Evolutionary conservation across 208 protist genomes (phyloP), one percentile per base, ranked within the genome.

Genomic region (Phytomonas sp.): DNA sequence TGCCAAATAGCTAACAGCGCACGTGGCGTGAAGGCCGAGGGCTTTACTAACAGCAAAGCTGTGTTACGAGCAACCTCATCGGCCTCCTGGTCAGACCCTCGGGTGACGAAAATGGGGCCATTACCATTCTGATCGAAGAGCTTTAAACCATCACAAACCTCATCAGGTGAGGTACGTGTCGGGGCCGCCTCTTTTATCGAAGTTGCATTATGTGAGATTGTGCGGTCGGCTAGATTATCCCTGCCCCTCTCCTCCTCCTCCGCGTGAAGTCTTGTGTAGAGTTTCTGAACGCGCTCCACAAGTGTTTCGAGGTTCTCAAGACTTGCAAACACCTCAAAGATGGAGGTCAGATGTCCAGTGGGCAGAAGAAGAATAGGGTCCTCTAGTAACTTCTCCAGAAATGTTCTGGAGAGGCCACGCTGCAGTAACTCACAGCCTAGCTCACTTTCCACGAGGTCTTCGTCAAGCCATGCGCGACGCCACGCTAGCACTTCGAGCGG

Each of bases 401-500:
- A 85, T 4, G 73, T 23, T 2, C 56, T 32, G 1, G 73, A 61
- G 15, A 90, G 30, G 9, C 80, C 75, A 32, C 78, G 77, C 60
- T 72, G 76, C 37, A 91, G 60, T 36, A 88, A 67, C 15, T 31
- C 23, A 7, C 82, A 76, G 20, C 76, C 90, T 78, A 84, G 91
- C 5, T 72, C 75, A 71, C 95, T 87, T n/a, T 82, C 72, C n/a
- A 70, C 68, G n/a, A 92, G 51, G 7, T 73, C 53, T 2, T 68
- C 60, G 59, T 80, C 59, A 63, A 85, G 75, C 93, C 93, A 97
- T 53, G 83, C 68, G 64, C 74, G 70, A 31, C 91, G 91, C 61
- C 79, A 81, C 8, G 82, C 80, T 59, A 95, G 66, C 20, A 77
- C 82, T 78, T 96, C 89, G 32, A 97, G 71, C 17, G 93, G 87